phyloP scores from a whole-genome alignment of 495 filamentous ascomycete species.

The Usnea hakonensis region DNA sequence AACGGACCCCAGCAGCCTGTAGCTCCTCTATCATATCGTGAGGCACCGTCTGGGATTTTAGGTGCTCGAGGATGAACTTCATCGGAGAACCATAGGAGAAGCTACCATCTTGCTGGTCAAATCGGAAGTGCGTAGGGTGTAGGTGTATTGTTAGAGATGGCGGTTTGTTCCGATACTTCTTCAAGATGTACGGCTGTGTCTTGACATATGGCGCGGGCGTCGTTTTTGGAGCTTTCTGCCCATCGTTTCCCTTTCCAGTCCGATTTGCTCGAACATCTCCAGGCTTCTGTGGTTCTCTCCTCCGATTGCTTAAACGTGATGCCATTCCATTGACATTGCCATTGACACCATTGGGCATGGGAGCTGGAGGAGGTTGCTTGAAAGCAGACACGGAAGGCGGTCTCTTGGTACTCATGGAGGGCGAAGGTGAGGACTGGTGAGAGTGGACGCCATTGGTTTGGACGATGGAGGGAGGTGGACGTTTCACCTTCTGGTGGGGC shows the following conservation, averaged over 20 bases:
- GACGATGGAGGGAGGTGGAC: conserved; percentile 59
- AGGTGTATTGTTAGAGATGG: conserved; percentile 85
- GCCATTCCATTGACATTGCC: conserved; percentile 35
- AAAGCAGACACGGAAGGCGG: conserved; percentile 40
- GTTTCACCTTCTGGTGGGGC: conserved; percentile 57
- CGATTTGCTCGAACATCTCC: conserved; percentile 33
- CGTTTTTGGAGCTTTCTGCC: conserved; percentile 34
- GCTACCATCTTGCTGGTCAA: conserved; percentile 89
- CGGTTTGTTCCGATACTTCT: conserved; percentile 64
- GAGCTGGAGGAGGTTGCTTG: conserved; percentile 33
- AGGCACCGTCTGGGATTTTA: conserved; percentile 58
- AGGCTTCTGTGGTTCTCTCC: conserved; percentile 44
- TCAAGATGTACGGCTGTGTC: conserved; percentile 68
- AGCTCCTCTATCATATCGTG: conserved; percentile 70
- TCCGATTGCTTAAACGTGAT: conserved; percentile 46
- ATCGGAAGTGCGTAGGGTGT: conserved; percentile 76
- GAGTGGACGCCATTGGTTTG: conserved; percentile 61
- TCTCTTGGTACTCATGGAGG: conserved; percentile 56
- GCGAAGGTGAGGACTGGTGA: conserved; percentile 59
- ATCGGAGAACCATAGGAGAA: conserved; percentile 89
- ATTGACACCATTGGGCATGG: conserved; percentile 34
- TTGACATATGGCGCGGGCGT: conserved; percentile 51
- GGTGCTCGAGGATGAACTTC: conserved; percentile 71
- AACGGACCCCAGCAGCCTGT: conserved; percentile 56
- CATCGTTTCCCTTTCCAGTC: conserved; percentile 33